Conservation (phyloP, 1,139 yeast species). For the Yamadazyma membranifaciens region DNA sequence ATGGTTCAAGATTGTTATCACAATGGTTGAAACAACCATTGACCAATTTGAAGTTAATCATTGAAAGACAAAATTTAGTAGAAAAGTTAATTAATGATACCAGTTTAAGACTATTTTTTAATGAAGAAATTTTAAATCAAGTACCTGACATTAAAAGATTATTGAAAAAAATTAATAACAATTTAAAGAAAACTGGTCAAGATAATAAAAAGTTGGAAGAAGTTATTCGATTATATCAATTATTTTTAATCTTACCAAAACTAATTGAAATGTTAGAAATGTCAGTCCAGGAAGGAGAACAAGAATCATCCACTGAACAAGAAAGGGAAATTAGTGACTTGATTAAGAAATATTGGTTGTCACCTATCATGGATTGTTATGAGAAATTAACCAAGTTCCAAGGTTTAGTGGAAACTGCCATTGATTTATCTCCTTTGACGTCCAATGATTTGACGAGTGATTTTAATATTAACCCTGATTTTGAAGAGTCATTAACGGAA, state of each 20-base stretch:
- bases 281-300: conserved; percentile 27
- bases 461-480: conserved; percentile 84
- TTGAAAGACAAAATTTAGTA: conserved; percentile 70
- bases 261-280: conserved; percentile 50
- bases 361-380: conserved; percentile 50
- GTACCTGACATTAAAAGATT: conserved; percentile 84
- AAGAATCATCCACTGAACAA: conserved; percentile 24
- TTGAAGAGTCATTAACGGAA: conserved; percentile 70
- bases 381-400: conserved; percentile 63
- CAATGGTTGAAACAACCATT: conserved; percentile 97
- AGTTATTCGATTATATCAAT: conserved; percentile 85
- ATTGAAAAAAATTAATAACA: conserved; percentile 55
- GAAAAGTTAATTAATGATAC: conserved; percentile 70
- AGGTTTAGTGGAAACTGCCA: conserved; percentile 88
- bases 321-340: conserved; percentile 26
- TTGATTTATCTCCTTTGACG: conserved; percentile 80
- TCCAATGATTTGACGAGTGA: conserved; percentile 53
- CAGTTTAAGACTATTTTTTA: conserved; percentile 60
- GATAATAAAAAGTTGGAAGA: conserved; percentile 68
- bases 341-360: conserved; percentile 53
- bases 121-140: conserved; percentile 63
- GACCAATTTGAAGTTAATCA: conserved; percentile 58
- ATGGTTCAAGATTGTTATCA: conserved; percentile 80
- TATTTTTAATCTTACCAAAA: conserved; percentile 69
- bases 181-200: conserved; percentile 37